Conservation (phyloP, 1,284 basidiomycete genomes). For the Salmacisia buchloeana region DNA sequence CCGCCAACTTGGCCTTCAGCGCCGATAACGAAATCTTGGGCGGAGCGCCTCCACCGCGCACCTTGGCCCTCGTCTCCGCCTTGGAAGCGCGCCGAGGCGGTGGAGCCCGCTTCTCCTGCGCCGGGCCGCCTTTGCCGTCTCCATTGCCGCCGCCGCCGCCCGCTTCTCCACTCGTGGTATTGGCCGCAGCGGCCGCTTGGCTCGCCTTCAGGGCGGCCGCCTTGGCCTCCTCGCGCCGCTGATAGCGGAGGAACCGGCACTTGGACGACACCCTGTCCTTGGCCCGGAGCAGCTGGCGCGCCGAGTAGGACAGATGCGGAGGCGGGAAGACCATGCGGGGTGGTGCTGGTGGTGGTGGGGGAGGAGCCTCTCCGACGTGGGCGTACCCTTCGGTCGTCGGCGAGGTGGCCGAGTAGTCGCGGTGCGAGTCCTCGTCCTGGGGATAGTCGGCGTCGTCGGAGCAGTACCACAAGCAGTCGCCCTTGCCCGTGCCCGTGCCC, state of each 20-base stretch:
- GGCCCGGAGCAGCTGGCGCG: neutral
- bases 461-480: neutral
- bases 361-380: too few relatives aligned
- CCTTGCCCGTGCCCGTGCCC: neutral
- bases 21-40: conserved; percentile 1
- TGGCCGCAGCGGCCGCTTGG: neutral
- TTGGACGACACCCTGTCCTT: neutral
- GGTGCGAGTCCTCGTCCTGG: neutral
- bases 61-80: conserved; percentile 1
- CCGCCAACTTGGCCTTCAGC: neutral
- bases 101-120: neutral
- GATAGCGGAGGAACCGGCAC: neutral
- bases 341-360: neutral
- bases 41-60: neutral
- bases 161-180: neutral
- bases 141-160: neutral
- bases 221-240: neutral
- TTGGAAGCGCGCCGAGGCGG: neutral
- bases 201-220: neutral
- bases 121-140: neutral
- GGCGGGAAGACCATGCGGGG: neutral
- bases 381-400: neutral
- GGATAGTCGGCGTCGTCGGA: conserved; percentile 1
- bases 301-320: conserved; percentile 1
- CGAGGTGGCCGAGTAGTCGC: neutral